A percentile compares a stretch with the other conserved stretches of the same genome.
Conservation (phyloP, 1,284 basidiomycete genomes). For the Ganoderma resinaceum region DNA sequence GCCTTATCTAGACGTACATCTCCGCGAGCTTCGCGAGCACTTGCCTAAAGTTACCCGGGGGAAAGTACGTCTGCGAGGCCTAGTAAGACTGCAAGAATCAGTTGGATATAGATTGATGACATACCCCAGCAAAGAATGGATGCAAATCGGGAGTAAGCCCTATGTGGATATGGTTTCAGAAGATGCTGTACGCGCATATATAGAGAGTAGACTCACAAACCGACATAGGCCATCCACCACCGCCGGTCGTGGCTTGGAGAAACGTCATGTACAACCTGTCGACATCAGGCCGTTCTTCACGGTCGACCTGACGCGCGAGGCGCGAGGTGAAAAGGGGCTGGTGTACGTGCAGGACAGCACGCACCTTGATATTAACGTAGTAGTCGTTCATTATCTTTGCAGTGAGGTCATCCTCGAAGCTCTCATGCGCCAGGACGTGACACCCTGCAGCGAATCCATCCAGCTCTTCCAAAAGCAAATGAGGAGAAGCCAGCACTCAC, state of each 20-base stretch:
- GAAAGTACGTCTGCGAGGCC: constrained; percentile 46
- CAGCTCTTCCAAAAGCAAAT: background rate
- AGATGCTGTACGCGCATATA: background rate
- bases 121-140: constrained; percentile 50
- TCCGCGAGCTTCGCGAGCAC: constrained; percentile 37
- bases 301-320: constrained; percentile 41
- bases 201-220: constrained; percentile 36
- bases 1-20: constrained; percentile 24
- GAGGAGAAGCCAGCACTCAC: constrained; percentile 15
- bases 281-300: constrained; percentile 54
- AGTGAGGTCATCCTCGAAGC: constrained; percentile 48
- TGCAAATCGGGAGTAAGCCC: constrained; percentile 50
- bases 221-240: constrained; percentile 55
- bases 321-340: background rate
- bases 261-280: constrained; percentile 55
- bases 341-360: background rate
- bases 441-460: constrained; percentile 33
- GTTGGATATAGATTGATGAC: background rate
- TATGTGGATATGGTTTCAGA: constrained; percentile 7
- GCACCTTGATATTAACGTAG: constrained; percentile 51
- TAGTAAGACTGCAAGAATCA: background rate
- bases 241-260: constrained; percentile 49
- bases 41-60: constrained; percentile 36
- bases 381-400: constrained; percentile 52
- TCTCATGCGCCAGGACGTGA: constrained; percentile 46